These are phyloP conservation scores for Aspergillus costaricaensis DNA, from an alignment of 2,329 filamentous ascomycete species.

Conservation along the genomic window DNA sequence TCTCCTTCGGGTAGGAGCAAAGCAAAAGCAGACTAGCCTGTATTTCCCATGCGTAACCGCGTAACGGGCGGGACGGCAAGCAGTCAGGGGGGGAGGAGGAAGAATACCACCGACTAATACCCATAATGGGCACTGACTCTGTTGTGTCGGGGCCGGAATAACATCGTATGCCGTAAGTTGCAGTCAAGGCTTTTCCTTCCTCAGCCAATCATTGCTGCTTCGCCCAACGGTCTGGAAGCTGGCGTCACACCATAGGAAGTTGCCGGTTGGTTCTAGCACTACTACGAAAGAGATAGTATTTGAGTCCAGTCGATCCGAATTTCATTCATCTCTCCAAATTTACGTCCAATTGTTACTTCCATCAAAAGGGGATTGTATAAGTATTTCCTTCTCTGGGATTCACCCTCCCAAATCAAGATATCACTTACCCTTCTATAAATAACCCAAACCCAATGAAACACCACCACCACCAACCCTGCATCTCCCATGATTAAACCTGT, in stretches of 20 bases:
- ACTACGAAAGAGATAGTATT: neutral
- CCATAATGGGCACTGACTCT: too few relatives aligned
- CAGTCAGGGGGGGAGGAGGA: neutral
- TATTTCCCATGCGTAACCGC: neutral
- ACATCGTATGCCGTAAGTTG: neutral
- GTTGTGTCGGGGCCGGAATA: neutral
- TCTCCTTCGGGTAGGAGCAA: neutral
- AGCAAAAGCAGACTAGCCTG: neutral
- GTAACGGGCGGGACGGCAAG: neutral
- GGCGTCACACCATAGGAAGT: slow-evolving; percentile 6
- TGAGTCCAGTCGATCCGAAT: neutral
- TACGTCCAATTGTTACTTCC: too few relatives aligned
- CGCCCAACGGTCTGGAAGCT: slow-evolving; percentile 7
- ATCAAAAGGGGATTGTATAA: too few relatives aligned
- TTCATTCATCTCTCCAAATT: neutral
- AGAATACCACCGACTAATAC: neutral
- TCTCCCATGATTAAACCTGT: too few relatives aligned
- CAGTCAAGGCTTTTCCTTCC: neutral
- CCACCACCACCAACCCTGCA: too few relatives aligned
- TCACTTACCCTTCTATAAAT: too few relatives aligned
- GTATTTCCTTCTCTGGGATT: neutral
- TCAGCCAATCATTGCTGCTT: neutral
- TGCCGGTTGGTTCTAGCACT: slow-evolving; percentile 3
- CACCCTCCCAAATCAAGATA: neutral
- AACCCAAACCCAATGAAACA: too few relatives aligned